phyloP scores from a whole-genome alignment of 2,329 filamentous ascomycete genomes.

The Diaporthe ampelina region DNA sequence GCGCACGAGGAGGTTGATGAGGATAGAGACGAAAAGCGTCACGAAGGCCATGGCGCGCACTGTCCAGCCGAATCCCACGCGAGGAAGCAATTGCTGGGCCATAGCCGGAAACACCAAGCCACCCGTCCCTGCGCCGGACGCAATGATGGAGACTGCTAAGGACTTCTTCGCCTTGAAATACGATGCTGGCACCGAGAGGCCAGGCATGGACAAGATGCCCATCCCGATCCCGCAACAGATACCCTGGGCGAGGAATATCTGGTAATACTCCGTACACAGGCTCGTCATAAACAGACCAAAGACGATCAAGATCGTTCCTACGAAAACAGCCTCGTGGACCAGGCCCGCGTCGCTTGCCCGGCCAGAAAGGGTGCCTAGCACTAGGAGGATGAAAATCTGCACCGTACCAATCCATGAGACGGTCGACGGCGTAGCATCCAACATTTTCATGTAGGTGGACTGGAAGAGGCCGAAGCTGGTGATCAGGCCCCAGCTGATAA shows the following conservation, averaged over 20 bases:
- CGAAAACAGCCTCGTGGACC: slow-evolving; percentile 50
- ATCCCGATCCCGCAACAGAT: slow-evolving; percentile 69
- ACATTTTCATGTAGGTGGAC: slow-evolving; percentile 53
- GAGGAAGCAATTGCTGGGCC: slow-evolving; percentile 60
- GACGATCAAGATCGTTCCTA: slow-evolving; percentile 58
- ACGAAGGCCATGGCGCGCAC: slow-evolving; percentile 73
- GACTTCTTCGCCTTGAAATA: slow-evolving; percentile 73
- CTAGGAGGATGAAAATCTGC: slow-evolving; percentile 59
- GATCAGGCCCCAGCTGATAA: slow-evolving; percentile 56
- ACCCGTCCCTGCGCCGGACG: slow-evolving; percentile 72
- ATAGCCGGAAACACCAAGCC: slow-evolving; percentile 75
- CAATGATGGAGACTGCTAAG: slow-evolving; percentile 71
- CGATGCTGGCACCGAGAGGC: slow-evolving; percentile 67
- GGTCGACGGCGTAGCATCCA: slow-evolving; percentile 51
- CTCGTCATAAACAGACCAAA: slow-evolving; percentile 62
- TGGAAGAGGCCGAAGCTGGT: slow-evolving; percentile 56
- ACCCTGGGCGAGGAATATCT: slow-evolving; percentile 66
- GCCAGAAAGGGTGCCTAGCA: slow-evolving; percentile 58
- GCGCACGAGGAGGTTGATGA: slow-evolving; percentile 58
- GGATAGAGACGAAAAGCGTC: slow-evolving; percentile 61
- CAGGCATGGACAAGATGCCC: slow-evolving; percentile 68
- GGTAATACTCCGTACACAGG: slow-evolving; percentile 59
- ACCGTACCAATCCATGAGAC: slow-evolving; percentile 66
- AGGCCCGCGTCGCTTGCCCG: slow-evolving; percentile 59
- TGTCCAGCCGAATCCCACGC: slow-evolving; percentile 74